Percentiles rank a stretch among this genome's conserved stretches.
Evolutionary conservation across 441 rosid genomes (phyloP).

Genomic region (Eutrema salsugineum): DNA sequence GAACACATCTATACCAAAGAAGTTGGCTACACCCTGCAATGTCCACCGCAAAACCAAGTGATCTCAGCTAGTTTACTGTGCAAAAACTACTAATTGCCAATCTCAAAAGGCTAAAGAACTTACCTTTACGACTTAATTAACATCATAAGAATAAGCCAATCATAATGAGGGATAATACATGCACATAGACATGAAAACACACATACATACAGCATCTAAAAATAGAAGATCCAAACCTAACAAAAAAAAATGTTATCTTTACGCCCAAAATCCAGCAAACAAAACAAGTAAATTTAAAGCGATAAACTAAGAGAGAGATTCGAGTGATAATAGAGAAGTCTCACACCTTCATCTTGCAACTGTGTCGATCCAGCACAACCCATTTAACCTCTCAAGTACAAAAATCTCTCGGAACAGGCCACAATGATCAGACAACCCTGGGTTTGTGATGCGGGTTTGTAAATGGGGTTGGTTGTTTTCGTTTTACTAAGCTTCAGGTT

Average conservation of each 20-base stretch:
- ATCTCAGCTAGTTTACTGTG: no score
- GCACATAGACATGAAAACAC: background rate
- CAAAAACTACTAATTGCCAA: no score
- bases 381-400: constrained; percentile 35
- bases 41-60: no score
- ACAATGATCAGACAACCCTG: constrained; percentile 19
- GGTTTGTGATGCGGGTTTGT: no score
- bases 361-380: constrained; percentile 81
- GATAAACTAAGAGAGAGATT: background rate
- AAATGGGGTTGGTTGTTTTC: no score
- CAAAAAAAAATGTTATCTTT: background rate
- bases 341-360: constrained; percentile 50
- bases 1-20: no score
- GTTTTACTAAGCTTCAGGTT: no score
- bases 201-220: background rate
- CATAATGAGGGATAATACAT: background rate
- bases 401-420: background rate
- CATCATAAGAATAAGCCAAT: background rate
- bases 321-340: background rate
- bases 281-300: background rate
- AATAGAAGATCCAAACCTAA: background rate
- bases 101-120: no score
- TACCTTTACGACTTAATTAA: no score
- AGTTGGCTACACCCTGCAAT: no score
- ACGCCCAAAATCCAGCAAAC: background rate